These are phyloP conservation scores for Volutella citrinella DNA, from an alignment of 2,329 filamentous ascomycete species.

Conservation along the genomic window DNA sequence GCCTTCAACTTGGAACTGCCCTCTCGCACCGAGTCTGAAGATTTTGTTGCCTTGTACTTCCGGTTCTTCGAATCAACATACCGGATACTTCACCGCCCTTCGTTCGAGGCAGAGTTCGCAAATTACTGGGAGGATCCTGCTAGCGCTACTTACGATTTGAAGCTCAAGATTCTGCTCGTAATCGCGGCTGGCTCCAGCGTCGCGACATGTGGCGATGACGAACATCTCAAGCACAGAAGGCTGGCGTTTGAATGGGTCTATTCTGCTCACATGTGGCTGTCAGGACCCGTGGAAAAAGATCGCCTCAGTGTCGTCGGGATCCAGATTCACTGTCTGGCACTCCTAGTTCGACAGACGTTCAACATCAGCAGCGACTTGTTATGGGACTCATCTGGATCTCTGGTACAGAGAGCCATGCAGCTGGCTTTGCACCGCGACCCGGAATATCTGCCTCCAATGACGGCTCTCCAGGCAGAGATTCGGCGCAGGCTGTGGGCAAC, in stretches of 20 bases:
- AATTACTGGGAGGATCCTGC: conserved; percentile 41
- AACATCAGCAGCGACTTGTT: conserved; percentile 38
- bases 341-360: conserved; percentile 40
- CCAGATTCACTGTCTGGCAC: conserved; percentile 37
- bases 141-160: conserved; percentile 16
- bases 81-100: conserved; percentile 51
- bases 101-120: conserved; percentile 48
- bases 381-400: conserved; percentile 40
- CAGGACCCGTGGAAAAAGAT: conserved; percentile 36
- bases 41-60: conserved; percentile 46
- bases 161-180: conserved; percentile 37
- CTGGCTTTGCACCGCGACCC: conserved; percentile 45
- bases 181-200: conserved; percentile 39
- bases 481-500: conserved; percentile 43
- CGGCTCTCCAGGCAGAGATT: conserved; percentile 34
- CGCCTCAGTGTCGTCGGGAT: conserved; percentile 29
- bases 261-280: conserved; percentile 39
- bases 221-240: too few species aligned
- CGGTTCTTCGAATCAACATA: conserved; percentile 47
- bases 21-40: too few species aligned
- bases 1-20: too few species aligned
- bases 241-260: conserved; percentile 35
- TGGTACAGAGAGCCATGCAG: conserved; percentile 42
- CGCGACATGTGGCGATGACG: conserved; percentile 18
- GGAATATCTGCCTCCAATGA: conserved; percentile 32